Percentiles rank a stretch among this genome's conserved stretches.
Conservation (phyloP, 768 basidiomycete genomes). For the Kwoniella pini region DNA sequence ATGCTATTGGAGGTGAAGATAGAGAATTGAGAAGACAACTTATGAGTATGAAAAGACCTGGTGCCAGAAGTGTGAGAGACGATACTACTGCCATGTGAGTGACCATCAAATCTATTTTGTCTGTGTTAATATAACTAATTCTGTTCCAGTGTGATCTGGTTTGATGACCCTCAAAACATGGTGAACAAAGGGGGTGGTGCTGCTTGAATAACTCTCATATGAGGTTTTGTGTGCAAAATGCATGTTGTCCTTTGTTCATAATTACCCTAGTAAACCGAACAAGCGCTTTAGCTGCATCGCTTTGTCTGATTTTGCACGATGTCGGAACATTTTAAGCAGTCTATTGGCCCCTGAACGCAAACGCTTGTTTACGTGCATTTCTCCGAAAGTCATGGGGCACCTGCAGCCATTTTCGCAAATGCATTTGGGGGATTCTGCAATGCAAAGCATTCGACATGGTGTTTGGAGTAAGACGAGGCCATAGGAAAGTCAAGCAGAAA, state of each 20-base stretch:
- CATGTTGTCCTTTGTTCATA: constrained; percentile 1
- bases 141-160: constrained; percentile 2
- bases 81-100: constrained; percentile 13
- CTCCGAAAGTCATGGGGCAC: not conserved
- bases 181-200: not conserved
- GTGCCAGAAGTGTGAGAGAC: constrained; percentile 5
- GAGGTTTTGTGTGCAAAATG: not conserved
- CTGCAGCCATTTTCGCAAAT: not conserved
- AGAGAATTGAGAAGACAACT: constrained; percentile 1
- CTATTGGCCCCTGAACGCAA: not conserved
- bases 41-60: constrained; percentile 1
- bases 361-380: not conserved
- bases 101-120: not conserved
- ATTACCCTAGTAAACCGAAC: no score
- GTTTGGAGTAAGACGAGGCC: no score
- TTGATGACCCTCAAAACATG: not conserved
- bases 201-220: not conserved
- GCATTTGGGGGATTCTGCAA: no score
- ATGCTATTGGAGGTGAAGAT: constrained; percentile 20
- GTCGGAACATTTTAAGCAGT: not conserved
- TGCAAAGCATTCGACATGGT: no score
- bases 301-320: not conserved
- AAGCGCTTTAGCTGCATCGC: not conserved
- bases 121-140: not conserved
- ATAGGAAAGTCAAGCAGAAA: no score